A percentile compares a stretch with the other conserved stretches of the same genome.
Evolutionary conservation across 352 stramenopile genomes (phyloP).

Genomic region (Pythium guiyangense): DNA sequence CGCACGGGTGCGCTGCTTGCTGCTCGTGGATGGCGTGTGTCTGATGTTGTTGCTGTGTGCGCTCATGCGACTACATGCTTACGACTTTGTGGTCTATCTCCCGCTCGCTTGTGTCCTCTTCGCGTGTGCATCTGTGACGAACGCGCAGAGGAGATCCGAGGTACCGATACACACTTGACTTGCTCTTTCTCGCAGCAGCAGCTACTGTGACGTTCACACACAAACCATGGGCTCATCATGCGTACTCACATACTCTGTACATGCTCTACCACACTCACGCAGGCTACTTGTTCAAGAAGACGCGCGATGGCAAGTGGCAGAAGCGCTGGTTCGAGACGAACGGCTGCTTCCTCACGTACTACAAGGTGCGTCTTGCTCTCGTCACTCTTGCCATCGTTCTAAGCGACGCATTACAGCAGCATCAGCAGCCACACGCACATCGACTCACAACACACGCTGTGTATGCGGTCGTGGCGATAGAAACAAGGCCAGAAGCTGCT

Average conservation of each 20-base stretch:
- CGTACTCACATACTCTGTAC: too few relatives aligned
- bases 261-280: background rate
- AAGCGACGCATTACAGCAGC: too few relatives aligned
- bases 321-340: slow-evolving; percentile 99
- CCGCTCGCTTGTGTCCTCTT: too few relatives aligned
- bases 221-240: too few relatives aligned
- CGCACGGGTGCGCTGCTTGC: slow-evolving; percentile 32
- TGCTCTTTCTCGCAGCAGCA: too few relatives aligned
- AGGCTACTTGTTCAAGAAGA: slow-evolving; percentile 94
- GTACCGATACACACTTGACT: slow-evolving; percentile 11
- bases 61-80: background rate
- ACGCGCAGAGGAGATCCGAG: slow-evolving; percentile 48
- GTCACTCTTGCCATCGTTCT: background rate
- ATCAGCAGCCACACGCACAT: too few relatives aligned
- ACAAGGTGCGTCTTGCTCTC: slow-evolving; percentile 78
- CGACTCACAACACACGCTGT: too few relatives aligned
- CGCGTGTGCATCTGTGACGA: background rate
- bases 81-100: background rate
- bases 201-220: too few relatives aligned
- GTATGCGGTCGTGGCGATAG: slow-evolving; percentile 13
- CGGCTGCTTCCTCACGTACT: slow-evolving; percentile 98
- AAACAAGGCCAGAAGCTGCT: slow-evolving; percentile 94
- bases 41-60: too few relatives aligned
- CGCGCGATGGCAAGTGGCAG: slow-evolving; percentile 94
- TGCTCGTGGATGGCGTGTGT: too few relatives aligned